Evolutionary conservation across 2,329 filamentous ascomycete genomes (phyloP), one percentile per base, ranked within the genome.

Genomic region (Chaetomium olivaceum): DNA sequence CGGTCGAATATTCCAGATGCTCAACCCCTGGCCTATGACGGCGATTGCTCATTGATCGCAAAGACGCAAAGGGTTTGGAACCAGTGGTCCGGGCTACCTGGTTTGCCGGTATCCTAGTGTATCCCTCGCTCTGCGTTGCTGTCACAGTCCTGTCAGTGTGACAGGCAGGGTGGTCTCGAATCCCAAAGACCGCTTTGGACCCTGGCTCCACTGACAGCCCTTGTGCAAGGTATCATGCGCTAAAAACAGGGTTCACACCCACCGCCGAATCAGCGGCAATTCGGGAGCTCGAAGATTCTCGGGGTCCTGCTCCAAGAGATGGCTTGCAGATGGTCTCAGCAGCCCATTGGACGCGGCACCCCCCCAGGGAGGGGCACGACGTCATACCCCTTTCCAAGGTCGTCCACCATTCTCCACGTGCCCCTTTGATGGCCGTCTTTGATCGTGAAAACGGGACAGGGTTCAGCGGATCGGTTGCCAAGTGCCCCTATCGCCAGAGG

Each of bases 231-330:
- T 58, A 36, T 48, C 60, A 56, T 67, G 54, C 62, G 52, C 51
- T 31, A 66, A 69, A 43, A 67, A 66, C 69, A 71, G 67, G 67
- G 67, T 69, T 68, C 68, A 71, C 67, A 70, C 67, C 66, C 69
- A 65, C 66, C 68, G 66, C 66, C 68, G 66, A 65, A 65, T 62
- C 65, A 63, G 62, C 64, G 63, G 67, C 64, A 60, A 50, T 58
- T 66, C 68, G 69, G 69, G 66, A 59, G 68, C 46, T 54, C 57
- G 48, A n/a, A 69, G 61, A 72, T 70, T 66, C 54, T 67, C 71
- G 71, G 71, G 71, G 71, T 71, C 71, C 69, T 71, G 64, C 69
- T 68, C 66, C 65, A 70, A 66, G 51, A 58, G 66, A 68, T 70
- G 66, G 69, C 69, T 69, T 71, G 70, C 70, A 71, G 68, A 58